Base-by-base conservation (phyloP, 805 yeast species). In the Yarrowia sp. region DNA sequence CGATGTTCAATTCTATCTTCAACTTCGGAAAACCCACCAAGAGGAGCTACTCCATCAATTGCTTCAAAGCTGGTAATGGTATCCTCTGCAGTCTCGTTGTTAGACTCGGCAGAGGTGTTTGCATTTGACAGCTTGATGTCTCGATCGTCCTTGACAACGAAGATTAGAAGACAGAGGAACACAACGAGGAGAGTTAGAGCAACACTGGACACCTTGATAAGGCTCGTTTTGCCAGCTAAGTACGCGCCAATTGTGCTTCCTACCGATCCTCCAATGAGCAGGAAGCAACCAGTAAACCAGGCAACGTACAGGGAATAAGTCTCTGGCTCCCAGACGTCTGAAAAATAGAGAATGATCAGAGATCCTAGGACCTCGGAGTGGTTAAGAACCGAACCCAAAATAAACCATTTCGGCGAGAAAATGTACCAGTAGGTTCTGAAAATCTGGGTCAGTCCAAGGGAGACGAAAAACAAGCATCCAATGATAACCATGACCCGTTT, bases 341-440 rank as follows among this genome's bases (percentile, higher is more conserved):
- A 41, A 21, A 58, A 41, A 41, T 58, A 58, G n/a, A 58, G 51
- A 30, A 58, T 58, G 38, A 43, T 58, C 10, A 58, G 41, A 3
- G 63, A 32, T 7, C 49, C 63, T 6, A 58, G 51, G 3, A 32
- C 51, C 12, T 58, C 51, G 11, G 40, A 14, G 9, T 58, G 63
- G 24, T 41, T 51, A 40, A 58, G 40, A 2, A 58, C 41, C 21
- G 44, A 28, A 1, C 51, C 51, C 17, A 43, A 12, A 58, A 58
- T 43, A 22, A 41, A 58, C 51, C 51, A 41, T 6, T 58, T 21
- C 4, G 40, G 41, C 1, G 51, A 32, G 12, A 58, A 41, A 9
- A 58, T 19, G 21, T 58, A 41, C 63, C 63, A 58, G 32, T 43
- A 41, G 5, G 41, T 43, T 22, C 63, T n/a, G 41, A 58, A 41